Conservation (phyloP, 192 early-diverging fungal genomes). For the Rhizophagus prolifer region DNA sequence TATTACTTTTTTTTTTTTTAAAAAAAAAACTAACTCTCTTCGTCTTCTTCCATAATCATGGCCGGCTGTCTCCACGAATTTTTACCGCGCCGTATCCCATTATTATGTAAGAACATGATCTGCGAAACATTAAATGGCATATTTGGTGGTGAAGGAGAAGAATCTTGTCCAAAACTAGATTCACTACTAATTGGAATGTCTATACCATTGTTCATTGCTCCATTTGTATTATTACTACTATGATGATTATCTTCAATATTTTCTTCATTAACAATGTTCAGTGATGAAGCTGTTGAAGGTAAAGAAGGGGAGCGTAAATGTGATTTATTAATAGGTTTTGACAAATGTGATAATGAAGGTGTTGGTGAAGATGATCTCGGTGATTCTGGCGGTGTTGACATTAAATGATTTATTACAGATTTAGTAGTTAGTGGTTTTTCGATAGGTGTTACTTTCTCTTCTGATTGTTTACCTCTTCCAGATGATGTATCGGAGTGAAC, state of each 20-base stretch:
- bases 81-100: background rate
- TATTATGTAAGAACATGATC: constrained; percentile 3
- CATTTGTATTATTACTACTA: background rate
- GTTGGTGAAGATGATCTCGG: background rate
- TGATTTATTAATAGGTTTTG: background rate
- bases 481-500: background rate
- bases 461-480: constrained; percentile 1
- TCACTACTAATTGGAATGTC: background rate
- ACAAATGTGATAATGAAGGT: background rate
- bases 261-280: background rate
- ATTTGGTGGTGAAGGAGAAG: constrained; percentile 4
- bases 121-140: background rate
- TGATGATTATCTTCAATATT: background rate
- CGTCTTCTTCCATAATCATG: background rate
- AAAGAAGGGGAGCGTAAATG: background rate
- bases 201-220: background rate
- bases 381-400: constrained; percentile 20
- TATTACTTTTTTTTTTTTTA: background rate
- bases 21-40: background rate
- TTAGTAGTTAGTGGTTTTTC: background rate
- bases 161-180: background rate
- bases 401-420: background rate
- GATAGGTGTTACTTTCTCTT: background rate
- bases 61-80: background rate
- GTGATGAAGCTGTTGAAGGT: background rate